These are phyloP conservation scores for Polygonum aviculare DNA, from an alignment of 148 eudicot species.

Conservation along the genomic window DNA sequence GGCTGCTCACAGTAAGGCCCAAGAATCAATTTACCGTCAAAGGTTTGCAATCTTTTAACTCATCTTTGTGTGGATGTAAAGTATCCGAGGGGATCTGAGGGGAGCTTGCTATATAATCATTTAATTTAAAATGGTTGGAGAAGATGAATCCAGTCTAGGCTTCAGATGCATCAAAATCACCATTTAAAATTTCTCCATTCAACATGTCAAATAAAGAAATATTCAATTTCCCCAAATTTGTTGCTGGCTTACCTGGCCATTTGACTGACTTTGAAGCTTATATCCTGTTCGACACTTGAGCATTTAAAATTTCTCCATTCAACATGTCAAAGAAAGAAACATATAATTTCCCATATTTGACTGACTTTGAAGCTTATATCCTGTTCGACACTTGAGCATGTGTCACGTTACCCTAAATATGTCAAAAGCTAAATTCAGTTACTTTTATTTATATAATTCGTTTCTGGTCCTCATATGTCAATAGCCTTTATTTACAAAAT, in stretches of 20 bases:
- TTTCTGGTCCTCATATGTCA: too few relatives aligned
- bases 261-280: background rate
- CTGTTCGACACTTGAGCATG: background rate
- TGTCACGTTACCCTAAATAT: too few relatives aligned
- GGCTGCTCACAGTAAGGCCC: slow-evolving; percentile 91
- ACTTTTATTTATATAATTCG: too few relatives aligned
- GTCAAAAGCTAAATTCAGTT: too few relatives aligned
- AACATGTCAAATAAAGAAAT: background rate
- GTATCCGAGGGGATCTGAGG: background rate
- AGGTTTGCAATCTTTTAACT: slow-evolving; percentile 37
- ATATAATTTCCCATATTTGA: background rate
- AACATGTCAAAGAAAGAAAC: background rate
- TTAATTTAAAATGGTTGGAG: background rate
- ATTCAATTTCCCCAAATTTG: background rate
- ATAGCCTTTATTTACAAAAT: too few relatives aligned
- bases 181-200: background rate
- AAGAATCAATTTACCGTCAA: slow-evolving; percentile 82
- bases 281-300: background rate
- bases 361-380: background rate
- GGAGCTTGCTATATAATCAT: background rate
- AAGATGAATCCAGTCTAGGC: background rate
- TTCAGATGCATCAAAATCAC: background rate
- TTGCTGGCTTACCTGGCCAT: background rate
- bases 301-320: background rate
- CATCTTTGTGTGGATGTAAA: background rate